Percentiles rank a stretch among this genome's conserved stretches.
These are phyloP conservation scores for Phaeosphaeria sp. DNA, from an alignment of 2,329 filamentous ascomycete species.

Conservation along the genomic window DNA sequence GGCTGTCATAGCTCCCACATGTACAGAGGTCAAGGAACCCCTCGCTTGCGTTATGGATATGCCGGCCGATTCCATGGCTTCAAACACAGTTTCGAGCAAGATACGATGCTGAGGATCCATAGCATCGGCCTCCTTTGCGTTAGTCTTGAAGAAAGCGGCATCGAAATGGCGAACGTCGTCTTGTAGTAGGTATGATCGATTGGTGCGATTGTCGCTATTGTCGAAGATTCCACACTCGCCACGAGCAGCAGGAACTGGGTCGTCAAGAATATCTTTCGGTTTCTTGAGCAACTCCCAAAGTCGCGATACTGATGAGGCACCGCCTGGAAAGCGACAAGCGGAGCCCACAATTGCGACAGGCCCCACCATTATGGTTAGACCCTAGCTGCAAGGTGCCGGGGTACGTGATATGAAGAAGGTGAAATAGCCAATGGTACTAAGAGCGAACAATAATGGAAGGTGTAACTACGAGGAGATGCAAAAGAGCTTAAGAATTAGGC, in stretches of 20 bases:
- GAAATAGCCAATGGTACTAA: no score
- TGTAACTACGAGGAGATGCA: no score
- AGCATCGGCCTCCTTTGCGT: slow-evolving; percentile 17
- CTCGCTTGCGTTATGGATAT: no score
- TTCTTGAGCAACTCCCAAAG: slow-evolving; percentile 44
- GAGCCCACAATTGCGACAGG: slow-evolving; percentile 47
- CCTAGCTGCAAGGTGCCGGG: no score
- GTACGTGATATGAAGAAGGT: no score
- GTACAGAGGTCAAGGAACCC: no score
- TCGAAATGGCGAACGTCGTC: slow-evolving; percentile 26
- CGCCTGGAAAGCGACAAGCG: slow-evolving; percentile 47
- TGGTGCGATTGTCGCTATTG: no score
- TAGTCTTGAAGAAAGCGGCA: slow-evolving; percentile 27
- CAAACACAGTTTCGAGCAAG: slow-evolving; percentile 25
- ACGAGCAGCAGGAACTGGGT: slow-evolving; percentile 34
- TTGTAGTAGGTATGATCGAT: slow-evolving; percentile 21
- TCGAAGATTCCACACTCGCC: slow-evolving; percentile 42
- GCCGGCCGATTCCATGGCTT: slow-evolving; percentile 10
- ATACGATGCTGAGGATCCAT: slow-evolving; percentile 36
- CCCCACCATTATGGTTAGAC: no score
- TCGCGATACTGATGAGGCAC: slow-evolving; percentile 31
- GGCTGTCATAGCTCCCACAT: slow-evolving; percentile 13
- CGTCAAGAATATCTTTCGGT: slow-evolving; percentile 36
- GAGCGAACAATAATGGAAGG: no score
- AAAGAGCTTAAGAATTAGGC: no score